Evolutionary conservation across 2,329 filamentous ascomycete genomes (phyloP), one percentile per base, ranked within the genome.

Genomic region (Colletotrichum eleusines): DNA sequence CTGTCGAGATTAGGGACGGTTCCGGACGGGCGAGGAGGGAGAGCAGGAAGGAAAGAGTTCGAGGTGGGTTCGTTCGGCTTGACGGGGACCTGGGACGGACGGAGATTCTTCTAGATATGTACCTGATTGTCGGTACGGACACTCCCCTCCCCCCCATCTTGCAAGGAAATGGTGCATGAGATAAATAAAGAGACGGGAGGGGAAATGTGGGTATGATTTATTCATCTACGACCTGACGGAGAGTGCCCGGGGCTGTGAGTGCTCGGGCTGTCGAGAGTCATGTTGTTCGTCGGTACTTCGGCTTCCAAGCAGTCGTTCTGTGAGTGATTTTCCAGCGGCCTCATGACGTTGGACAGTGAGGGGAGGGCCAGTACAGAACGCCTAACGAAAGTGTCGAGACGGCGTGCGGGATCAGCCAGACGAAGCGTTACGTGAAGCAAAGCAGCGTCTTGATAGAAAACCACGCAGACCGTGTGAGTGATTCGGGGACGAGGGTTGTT

Each of bases 61-160:
- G 11, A 23, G 23, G 31, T 40, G 51, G 54, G 12, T 23, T 23
- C 20, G 40, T 28, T n/a, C 20, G 53, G 12, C 5, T 40, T 20
- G 58, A 54, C 38, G 58, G 58, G 53, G 60, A 60, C 62, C 46
- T 55, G 38, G 54, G 61, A 40, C 62, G 66, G 62, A 66, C 66
- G 67, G 67, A 70, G 51, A 63, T 61, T 55, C 55, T 70, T 61
- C 67, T 70, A 48, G 55, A 66, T 70, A 48, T 50, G 67, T 61
- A 40, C 63, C 55, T 70, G 67, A 70, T 70, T 70, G 63, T 66
- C 67, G 67, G 63, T 70, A 55, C 31, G 20, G 31, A 38, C n/a
- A n/a, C 11, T 1, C 31, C 2, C 33, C n/a, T 16, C 38, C 11
- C 31, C 54, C 5, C 35, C 18, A 26, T 14, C 26, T 18, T 65